Percentiles rank a stretch among this genome's conserved stretches.
phyloP scores from a whole-genome alignment of 768 basidiomycete genomes.

The Sarcodon aspratus region DNA sequence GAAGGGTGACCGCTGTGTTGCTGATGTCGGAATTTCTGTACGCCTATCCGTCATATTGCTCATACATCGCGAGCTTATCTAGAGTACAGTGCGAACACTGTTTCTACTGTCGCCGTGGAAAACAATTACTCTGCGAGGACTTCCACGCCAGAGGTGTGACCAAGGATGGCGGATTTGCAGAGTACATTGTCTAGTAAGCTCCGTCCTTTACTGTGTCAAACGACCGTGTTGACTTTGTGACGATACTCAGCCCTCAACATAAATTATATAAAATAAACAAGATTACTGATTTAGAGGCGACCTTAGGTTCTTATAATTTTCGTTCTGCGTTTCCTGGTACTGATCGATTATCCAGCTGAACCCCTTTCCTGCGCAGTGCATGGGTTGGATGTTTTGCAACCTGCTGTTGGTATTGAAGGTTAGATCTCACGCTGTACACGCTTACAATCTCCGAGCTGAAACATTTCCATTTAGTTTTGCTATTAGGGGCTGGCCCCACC shows the following conservation, averaged over 20 bases:
- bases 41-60: slow-evolving; percentile 14
- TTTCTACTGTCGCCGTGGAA: slow-evolving; percentile 82
- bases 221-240: background rate
- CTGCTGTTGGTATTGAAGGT: slow-evolving; percentile 65
- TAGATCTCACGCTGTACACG: background rate
- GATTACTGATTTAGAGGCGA: slow-evolving; percentile 78
- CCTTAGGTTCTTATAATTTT: slow-evolving; percentile 27
- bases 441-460: background rate
- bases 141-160: slow-evolving; percentile 76
- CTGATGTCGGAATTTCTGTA: slow-evolving; percentile 67
- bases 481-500: slow-evolving; percentile 87
- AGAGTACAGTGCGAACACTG: slow-evolving; percentile 61
- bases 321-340: background rate
- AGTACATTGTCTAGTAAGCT: slow-evolving; percentile 75
- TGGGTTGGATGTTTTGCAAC: slow-evolving; percentile 79
- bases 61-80: background rate
- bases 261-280: slow-evolving; percentile 86
- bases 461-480: slow-evolving; percentile 33
- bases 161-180: slow-evolving; percentile 78
- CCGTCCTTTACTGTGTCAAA: background rate
- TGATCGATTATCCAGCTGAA: slow-evolving; percentile 30
- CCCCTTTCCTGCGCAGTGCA: slow-evolving; percentile 89
- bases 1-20: slow-evolving; percentile 74
- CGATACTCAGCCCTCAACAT: slow-evolving; percentile 38
- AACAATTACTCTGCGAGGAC: slow-evolving; percentile 75